A percentile compares a stretch with the other conserved stretches of the same genome.
Conservation (phyloP, 225 moss, liverwort and hornwort genomes). For the Climacium dendroides region DNA sequence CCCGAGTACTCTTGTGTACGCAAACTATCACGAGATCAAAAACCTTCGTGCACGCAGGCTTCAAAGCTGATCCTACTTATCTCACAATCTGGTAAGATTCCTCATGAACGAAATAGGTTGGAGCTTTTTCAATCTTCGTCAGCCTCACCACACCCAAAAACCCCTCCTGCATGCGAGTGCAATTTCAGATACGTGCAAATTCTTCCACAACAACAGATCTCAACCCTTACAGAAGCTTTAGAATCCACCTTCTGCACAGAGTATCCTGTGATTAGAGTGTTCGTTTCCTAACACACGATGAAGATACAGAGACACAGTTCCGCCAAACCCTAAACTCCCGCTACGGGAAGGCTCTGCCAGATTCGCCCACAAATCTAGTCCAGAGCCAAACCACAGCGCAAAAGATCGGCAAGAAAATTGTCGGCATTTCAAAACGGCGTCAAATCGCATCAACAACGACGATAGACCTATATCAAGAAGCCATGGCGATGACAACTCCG, state of each 20-base stretch:
- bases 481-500: neutral
- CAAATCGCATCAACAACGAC: neutral
- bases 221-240: neutral
- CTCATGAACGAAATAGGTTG: neutral
- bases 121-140: neutral
- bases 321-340: conserved; percentile 6
- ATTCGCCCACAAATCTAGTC: neutral
- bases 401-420: neutral
- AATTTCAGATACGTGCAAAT: neutral
- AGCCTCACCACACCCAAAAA: neutral
- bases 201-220: neutral
- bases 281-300: neutral
- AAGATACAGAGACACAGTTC: neutral
- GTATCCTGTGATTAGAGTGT: neutral
- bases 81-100: neutral
- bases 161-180: neutral
- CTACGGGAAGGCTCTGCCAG: neutral
- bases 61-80: neutral
- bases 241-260: neutral
- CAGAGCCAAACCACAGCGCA: neutral
- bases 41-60: neutral
- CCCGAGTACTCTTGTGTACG: neutral
- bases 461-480: neutral
- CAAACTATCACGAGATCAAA: neutral
- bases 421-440: neutral